Percentiles rank a stretch among this genome's conserved stretches.
These are phyloP conservation scores for Elongisporangium anandrum DNA, from an alignment of 352 stramenopile species.

Conservation along the genomic window DNA sequence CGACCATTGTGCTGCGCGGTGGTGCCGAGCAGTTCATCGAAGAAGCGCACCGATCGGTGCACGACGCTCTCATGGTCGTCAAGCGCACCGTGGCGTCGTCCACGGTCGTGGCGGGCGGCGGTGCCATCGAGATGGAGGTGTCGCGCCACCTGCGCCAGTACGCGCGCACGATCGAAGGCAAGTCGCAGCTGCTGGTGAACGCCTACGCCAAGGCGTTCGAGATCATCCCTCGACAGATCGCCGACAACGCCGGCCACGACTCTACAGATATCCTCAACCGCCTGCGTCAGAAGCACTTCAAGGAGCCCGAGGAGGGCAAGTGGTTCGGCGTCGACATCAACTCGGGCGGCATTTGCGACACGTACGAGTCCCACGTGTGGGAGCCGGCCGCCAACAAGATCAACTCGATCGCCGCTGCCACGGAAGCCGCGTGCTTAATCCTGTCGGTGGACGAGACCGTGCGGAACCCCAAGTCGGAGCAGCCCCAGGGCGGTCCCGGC, in stretches of 20 bases:
- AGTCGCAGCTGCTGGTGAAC: conserved; percentile 95
- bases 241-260: conserved; percentile 98
- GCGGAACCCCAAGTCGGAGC: conserved; percentile 96
- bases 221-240: conserved; percentile 97
- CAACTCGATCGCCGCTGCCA: conserved; percentile 95
- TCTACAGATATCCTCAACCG: conserved; percentile 97
- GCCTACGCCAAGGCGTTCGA: conserved; percentile 97
- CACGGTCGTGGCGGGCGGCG: conserved; percentile 89
- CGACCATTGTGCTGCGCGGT: conserved; percentile 97
- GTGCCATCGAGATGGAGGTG: conserved; percentile 93
- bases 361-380: conserved; percentile 97
- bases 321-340: conserved; percentile 99
- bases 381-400: conserved; percentile 99
- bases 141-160: conserved; percentile 89
- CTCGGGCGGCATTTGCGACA: conserved; percentile 97
- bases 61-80: conserved; percentile 99
- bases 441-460: conserved; percentile 99
- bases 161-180: conserved; percentile 95
- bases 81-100: conserved; percentile 93
- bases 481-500: conserved; percentile 67
- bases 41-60: conserved; percentile 96
- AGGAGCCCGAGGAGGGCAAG: conserved; percentile 88
- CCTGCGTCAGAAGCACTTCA: conserved; percentile 95
- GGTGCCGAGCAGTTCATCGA: conserved; percentile 98
- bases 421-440: conserved; percentile 98